Evolutionary conservation across 2,329 filamentous ascomycete genomes (phyloP).

Genomic region (Capronia americana): DNA sequence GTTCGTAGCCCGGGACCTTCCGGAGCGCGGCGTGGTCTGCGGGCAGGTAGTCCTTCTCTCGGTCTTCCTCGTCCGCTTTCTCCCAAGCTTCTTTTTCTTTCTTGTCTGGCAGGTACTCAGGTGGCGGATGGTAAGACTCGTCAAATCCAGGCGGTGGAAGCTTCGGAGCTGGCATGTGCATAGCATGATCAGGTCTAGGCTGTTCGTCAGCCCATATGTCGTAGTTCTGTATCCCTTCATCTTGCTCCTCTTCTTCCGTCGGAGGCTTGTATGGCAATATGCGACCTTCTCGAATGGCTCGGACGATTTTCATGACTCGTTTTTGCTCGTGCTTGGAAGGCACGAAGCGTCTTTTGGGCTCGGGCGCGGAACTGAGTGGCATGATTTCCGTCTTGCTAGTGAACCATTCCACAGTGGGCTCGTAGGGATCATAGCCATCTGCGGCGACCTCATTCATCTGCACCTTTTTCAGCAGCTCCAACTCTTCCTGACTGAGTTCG

Average conservation of each 20-base stretch:
- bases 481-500: constrained; percentile 82
- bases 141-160: constrained; percentile 91
- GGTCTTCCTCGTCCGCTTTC: constrained; percentile 83
- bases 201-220: constrained; percentile 96
- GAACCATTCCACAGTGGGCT: constrained; percentile 93
- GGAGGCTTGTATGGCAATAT: constrained; percentile 88
- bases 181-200: constrained; percentile 79
- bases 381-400: constrained; percentile 89
- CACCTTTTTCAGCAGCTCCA: constrained; percentile 85
- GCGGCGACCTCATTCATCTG: constrained; percentile 87
- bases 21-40: constrained; percentile 81
- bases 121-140: constrained; percentile 93
- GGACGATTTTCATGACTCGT: constrained; percentile 95
- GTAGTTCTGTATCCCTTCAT: constrained; percentile 74
- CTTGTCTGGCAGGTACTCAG: constrained; percentile 87
- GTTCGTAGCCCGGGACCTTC: constrained; percentile 88
- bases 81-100: constrained; percentile 87
- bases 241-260: constrained; percentile 74
- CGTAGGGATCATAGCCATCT: constrained; percentile 91
- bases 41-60: constrained; percentile 87
- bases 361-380: constrained; percentile 91
- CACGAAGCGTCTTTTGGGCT: constrained; percentile 93
- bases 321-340: constrained; percentile 98
- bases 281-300: constrained; percentile 90
- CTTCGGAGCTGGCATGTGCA: constrained; percentile 96